A percentile compares a stretch with the other conserved stretches of the same genome.
Conservation (phyloP, 202 grass and related monocot genomes). For the Schoenoplectus triqueter region DNA sequence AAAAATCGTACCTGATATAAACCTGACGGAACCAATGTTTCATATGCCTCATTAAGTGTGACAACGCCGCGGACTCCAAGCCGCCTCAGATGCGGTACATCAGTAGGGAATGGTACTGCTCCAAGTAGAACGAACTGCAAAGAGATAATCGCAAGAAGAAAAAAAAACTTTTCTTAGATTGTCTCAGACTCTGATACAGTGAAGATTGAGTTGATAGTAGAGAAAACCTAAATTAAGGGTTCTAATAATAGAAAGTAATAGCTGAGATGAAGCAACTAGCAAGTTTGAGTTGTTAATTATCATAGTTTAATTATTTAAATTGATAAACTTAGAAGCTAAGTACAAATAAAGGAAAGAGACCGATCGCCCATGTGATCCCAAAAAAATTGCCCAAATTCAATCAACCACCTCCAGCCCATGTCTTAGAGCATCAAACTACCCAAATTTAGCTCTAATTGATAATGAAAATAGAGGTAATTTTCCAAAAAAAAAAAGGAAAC, state of each 20-base stretch:
- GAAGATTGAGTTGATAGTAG: not conserved
- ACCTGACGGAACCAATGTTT: conserved; percentile 81
- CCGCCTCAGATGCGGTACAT: conserved; percentile 67
- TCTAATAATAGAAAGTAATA: conserved; percentile 22
- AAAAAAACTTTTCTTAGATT: conserved; percentile 15
- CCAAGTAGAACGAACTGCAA: conserved; percentile 78
- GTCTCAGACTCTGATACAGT: not conserved
- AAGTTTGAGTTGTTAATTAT: not conserved
- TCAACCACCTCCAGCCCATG: conserved; percentile 14
- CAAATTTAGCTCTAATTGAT: conserved; percentile 24
- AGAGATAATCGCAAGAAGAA: conserved; percentile 31
- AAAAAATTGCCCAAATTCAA: not conserved
- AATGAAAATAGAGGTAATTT: not conserved
- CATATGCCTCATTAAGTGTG: conserved; percentile 91
- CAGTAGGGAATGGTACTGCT: conserved; percentile 90
- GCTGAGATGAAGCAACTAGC: not conserved
- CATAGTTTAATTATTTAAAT: not conserved
- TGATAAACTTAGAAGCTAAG: not conserved
- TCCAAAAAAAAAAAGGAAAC: not conserved
- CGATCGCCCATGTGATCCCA: conserved; percentile 8
- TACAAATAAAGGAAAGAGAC: conserved; percentile 2
- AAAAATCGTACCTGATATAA: conserved; percentile 73
- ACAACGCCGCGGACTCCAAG: conserved; percentile 88
- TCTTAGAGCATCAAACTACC: too few relatives aligned
- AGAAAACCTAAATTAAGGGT: not conserved